phyloP scores from a whole-genome alignment of 1,139 yeast species.

The Zhuliangozyma blackwelliae region DNA sequence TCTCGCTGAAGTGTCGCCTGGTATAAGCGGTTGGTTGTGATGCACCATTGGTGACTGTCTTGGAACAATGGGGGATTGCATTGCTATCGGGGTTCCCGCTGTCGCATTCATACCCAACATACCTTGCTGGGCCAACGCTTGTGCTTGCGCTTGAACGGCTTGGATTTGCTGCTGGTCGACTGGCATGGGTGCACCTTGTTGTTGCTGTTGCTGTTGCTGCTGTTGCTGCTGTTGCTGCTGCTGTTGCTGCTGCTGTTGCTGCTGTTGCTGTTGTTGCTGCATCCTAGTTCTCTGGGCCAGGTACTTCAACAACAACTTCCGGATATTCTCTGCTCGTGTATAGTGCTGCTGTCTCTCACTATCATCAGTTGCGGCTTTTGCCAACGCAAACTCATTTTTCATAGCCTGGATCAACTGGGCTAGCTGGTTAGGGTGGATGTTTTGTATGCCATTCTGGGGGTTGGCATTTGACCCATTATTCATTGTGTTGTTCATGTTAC shows the following conservation, averaged over 20 bases:
- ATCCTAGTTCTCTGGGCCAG: slow-evolving; percentile 35
- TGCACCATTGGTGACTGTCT: slow-evolving; percentile 9
- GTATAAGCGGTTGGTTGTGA: slow-evolving; percentile 4
- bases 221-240: slow-evolving; percentile 7
- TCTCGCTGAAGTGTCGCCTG: slow-evolving; percentile 4
- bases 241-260: slow-evolving; percentile 10
- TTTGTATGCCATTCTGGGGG: slow-evolving; percentile 4
- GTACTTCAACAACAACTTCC: slow-evolving; percentile 40
- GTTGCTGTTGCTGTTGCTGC: slow-evolving; percentile 7
- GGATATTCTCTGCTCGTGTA: slow-evolving; percentile 64
- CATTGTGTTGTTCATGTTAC: slow-evolving; percentile 5
- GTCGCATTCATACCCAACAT: slow-evolving; percentile 3
- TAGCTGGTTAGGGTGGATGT: slow-evolving; percentile 53
- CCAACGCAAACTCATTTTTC: slow-evolving; percentile 59
- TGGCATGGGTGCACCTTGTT: slow-evolving; percentile 4
- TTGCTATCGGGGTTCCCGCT: slow-evolving; percentile 7
- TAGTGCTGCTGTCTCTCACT: slow-evolving; percentile 66
- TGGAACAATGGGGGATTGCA: slow-evolving; percentile 7
- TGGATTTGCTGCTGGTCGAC: slow-evolving; percentile 8
- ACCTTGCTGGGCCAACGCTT: slow-evolving; percentile 9
- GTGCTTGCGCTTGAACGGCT: slow-evolving; percentile 10
- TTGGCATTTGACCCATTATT: slow-evolving; percentile 4
- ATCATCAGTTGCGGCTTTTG: slow-evolving; percentile 51
- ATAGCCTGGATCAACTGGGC: slow-evolving; percentile 58
- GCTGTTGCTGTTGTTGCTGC: slow-evolving; percentile 12